Evolutionary conservation across 305 asterid species (phyloP).

Genomic region (Euphrasia arctica): DNA sequence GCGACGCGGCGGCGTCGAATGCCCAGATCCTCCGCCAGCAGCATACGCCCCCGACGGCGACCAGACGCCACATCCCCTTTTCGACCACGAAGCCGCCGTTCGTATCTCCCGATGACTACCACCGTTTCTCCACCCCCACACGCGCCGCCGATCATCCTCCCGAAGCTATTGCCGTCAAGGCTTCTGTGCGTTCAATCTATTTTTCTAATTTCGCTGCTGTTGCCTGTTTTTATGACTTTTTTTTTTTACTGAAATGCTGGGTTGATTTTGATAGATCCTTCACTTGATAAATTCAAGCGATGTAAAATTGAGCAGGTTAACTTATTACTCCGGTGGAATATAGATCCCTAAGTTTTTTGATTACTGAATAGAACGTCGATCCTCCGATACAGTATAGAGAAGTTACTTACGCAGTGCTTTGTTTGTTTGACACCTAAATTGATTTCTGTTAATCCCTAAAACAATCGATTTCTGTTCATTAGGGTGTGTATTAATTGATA

Average conservation of each 20-base stretch:
- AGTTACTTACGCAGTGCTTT: conserved; percentile 14
- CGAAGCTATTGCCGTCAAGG: conserved; percentile 75
- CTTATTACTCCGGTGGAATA: conserved; percentile 1
- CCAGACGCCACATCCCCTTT: conserved; percentile 74
- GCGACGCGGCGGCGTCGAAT: conserved; percentile 42
- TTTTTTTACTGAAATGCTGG: conserved; percentile 14
- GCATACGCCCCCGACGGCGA: conserved; percentile 49
- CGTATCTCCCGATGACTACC: conserved; percentile 64
- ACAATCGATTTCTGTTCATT: neutral
- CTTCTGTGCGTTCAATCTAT: conserved; percentile 53
- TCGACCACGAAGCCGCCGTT: conserved; percentile 84
- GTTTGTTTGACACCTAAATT: conserved; percentile 15
- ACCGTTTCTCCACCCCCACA: conserved; percentile 65
- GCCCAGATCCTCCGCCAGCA: conserved; percentile 44
- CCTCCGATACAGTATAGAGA: conserved; percentile 17
- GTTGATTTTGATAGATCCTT: conserved; percentile 20
- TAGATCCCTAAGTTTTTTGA: conserved; percentile 24
- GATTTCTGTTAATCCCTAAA: neutral
- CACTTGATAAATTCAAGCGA: conserved; percentile 8
- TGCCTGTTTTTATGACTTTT: neutral
- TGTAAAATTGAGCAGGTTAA: conserved; percentile 15
- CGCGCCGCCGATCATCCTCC: conserved; percentile 57
- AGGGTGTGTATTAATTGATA: neutral
- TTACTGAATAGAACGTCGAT: neutral
- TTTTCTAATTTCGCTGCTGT: neutral